phyloP scores from a whole-genome alignment of 208 protist genomes.

The Spongospora subterranea region DNA sequence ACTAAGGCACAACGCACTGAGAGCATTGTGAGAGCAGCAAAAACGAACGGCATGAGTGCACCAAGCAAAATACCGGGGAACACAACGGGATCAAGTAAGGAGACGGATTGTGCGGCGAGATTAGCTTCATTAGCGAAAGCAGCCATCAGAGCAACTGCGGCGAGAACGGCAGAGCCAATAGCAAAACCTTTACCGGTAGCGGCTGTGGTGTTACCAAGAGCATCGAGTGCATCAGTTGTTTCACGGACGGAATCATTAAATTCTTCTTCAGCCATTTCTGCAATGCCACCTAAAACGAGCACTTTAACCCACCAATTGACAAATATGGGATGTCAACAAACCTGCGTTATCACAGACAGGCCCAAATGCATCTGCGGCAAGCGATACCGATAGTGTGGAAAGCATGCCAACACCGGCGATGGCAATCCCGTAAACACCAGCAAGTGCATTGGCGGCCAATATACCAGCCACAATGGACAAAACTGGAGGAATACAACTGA shows the following conservation, averaged over 20 bases:
- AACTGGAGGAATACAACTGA: conserved; percentile 65
- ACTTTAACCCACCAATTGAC: not conserved
- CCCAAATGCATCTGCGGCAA: conserved; percentile 75
- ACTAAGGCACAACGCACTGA: conserved; percentile 81
- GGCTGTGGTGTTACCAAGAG: conserved; percentile 83
- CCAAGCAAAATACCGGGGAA: conserved; percentile 87
- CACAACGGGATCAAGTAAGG: conserved; percentile 72
- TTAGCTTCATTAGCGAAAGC: conserved; percentile 75
- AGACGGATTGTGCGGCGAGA: not conserved
- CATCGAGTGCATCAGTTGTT: conserved; percentile 81
- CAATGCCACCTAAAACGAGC: conserved; percentile 49
- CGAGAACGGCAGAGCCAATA: conserved; percentile 78
- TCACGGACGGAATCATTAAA: conserved; percentile 72
- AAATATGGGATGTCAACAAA: conserved; percentile 64
- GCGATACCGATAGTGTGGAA: conserved; percentile 68
- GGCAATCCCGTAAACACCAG: conserved; percentile 71
- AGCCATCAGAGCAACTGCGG: conserved; percentile 79
- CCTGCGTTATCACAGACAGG: conserved; percentile 83
- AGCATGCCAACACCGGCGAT: conserved; percentile 74
- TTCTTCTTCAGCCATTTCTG: conserved; percentile 66
- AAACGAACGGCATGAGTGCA: conserved; percentile 90
- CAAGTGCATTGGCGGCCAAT: conserved; percentile 63
- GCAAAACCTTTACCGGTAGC: conserved; percentile 83
- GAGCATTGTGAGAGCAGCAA: conserved; percentile 92
- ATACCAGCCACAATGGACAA: conserved; percentile 66